Conservation (phyloP, 2,329 filamentous ascomycete species). For the Teratosphaeria viscida region DNA sequence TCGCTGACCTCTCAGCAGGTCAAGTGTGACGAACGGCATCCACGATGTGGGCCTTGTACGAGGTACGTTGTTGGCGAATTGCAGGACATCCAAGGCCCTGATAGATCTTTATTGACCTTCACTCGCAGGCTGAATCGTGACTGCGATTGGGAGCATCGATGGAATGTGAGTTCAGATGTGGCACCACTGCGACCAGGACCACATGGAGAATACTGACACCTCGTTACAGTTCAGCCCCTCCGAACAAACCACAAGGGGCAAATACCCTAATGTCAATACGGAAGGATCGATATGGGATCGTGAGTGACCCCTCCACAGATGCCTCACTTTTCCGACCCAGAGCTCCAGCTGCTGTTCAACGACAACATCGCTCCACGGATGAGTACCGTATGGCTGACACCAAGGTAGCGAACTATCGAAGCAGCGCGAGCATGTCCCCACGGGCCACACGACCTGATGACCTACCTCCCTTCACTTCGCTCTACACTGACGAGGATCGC, state of each 20-base stretch:
- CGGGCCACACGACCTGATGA: slow-evolving; percentile 29
- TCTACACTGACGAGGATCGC: slow-evolving; percentile 48
- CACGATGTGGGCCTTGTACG: slow-evolving; percentile 47
- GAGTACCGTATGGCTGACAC: not conserved
- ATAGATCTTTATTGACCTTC: too few relatives aligned
- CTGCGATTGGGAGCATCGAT: slow-evolving; percentile 48
- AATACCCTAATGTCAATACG: slow-evolving; percentile 34
- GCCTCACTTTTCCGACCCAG: not conserved
- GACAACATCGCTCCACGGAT: not conserved
- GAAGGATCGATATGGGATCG: slow-evolving; percentile 48
- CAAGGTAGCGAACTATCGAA: slow-evolving; percentile 1
- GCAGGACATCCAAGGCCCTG: too few relatives aligned
- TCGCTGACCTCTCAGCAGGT: slow-evolving; percentile 25
- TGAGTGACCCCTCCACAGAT: slow-evolving; percentile 27
- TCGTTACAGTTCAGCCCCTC: slow-evolving; percentile 24
- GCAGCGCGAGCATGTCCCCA: slow-evolving; percentile 2
- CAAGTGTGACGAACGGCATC: slow-evolving; percentile 48
- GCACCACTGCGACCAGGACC: not conserved
- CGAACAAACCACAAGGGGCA: slow-evolving; percentile 22
- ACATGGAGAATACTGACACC: not conserved
- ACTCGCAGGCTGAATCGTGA: slow-evolving; percentile 34
- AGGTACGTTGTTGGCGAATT: slow-evolving; percentile 18
- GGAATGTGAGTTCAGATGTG: slow-evolving; percentile 18
- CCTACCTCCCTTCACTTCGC: slow-evolving; percentile 43
- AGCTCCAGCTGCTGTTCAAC: not conserved